Evolutionary conservation across 2,329 filamentous ascomycete genomes (phyloP).

Genomic region (Botrytis elliptica): DNA sequence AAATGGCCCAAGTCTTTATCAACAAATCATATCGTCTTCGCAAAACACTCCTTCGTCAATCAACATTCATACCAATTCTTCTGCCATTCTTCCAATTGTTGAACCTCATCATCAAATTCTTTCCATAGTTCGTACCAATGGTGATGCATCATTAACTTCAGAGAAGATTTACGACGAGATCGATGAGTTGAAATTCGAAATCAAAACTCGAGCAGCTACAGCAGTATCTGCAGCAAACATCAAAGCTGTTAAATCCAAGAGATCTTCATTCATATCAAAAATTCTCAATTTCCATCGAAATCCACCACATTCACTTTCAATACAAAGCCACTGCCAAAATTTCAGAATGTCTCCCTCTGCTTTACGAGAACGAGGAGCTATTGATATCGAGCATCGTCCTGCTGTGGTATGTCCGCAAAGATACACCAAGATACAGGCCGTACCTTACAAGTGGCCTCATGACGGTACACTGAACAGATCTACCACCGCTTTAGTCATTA

Average conservation of each 20-base stretch:
- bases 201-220: neutral
- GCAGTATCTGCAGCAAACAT: neutral
- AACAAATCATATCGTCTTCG: neutral
- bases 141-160: neutral
- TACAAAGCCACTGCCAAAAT: neutral
- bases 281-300: constrained; percentile 13
- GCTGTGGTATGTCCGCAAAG: constrained; percentile 12
- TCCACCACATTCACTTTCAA: neutral
- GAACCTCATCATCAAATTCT: constrained; percentile 7
- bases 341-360: neutral
- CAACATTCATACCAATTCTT: neutral
- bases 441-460: constrained; percentile 45
- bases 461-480: constrained; percentile 41
- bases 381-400: neutral
- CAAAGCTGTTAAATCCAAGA: neutral
- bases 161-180: constrained; percentile 19
- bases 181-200: constrained; percentile 18
- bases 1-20: neutral
- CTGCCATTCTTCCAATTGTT: neutral
- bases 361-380: neutral
- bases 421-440: constrained; percentile 21
- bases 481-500: constrained; percentile 52
- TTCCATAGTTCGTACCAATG: constrained; percentile 1
- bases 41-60: neutral
- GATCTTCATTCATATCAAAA: neutral